Evolutionary conservation across 2,329 filamentous ascomycete genomes (phyloP).

Genomic region (Berkeleyomyces basicola): DNA sequence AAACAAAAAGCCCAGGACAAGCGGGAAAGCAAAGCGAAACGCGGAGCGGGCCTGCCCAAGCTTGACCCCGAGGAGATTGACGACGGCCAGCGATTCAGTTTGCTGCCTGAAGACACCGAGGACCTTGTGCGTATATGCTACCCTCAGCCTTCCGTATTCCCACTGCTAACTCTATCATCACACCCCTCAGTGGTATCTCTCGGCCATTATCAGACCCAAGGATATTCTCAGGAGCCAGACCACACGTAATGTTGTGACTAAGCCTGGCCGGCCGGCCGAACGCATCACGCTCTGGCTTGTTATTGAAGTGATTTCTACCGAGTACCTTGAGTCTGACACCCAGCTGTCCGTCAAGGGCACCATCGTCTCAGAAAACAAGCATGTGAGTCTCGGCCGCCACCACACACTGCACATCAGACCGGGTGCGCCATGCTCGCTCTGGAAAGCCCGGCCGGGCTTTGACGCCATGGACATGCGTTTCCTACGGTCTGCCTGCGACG

Average conservation of each 20-base stretch:
- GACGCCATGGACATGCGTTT: slow-evolving; percentile 73
- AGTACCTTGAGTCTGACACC: slow-evolving; percentile 40
- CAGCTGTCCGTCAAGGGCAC: slow-evolving; percentile 39
- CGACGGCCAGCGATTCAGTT: slow-evolving; percentile 25
- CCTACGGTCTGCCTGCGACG: slow-evolving; percentile 61
- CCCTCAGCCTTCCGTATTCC: background rate
- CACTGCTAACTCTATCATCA: background rate
- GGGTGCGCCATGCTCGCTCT: slow-evolving; percentile 70
- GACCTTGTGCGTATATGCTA: slow-evolving; percentile 25
- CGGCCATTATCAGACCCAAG: slow-evolving; percentile 39
- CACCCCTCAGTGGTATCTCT: slow-evolving; percentile 37
- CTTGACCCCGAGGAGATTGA: slow-evolving; percentile 22
- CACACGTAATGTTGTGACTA: slow-evolving; percentile 37
- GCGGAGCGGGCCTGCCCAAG: background rate
- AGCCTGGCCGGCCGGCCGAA: slow-evolving; percentile 31
- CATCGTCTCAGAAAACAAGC: slow-evolving; percentile 35
- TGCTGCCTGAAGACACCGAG: slow-evolving; percentile 29
- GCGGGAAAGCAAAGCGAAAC: background rate
- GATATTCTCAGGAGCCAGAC: slow-evolving; percentile 39
- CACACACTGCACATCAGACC: slow-evolving; percentile 67
- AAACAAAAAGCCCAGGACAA: background rate
- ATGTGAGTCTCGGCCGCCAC: slow-evolving; percentile 37
- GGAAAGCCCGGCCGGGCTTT: slow-evolving; percentile 68
- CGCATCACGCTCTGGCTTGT: slow-evolving; percentile 42
- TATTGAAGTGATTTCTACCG: slow-evolving; percentile 38